Conservation (phyloP, 352 stramenopile species). For the Hyaloperonospora brassicae region DNA sequence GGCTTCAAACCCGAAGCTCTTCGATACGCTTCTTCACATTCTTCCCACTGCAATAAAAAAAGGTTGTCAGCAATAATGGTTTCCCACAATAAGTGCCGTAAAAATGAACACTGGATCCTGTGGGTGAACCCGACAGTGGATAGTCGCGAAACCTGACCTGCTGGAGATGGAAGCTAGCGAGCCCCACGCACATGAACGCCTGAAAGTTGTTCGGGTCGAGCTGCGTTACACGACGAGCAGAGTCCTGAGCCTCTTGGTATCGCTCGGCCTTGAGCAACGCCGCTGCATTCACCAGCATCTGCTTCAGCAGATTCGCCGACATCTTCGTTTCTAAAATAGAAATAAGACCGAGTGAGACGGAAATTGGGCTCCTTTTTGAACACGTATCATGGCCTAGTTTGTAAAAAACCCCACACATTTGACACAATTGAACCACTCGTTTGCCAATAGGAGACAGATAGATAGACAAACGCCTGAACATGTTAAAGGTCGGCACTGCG, state of each 20-base stretch:
- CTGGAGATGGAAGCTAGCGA: constrained; percentile 67
- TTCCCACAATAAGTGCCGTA: background rate
- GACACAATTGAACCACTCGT: no score
- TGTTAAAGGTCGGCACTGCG: constrained; percentile 19
- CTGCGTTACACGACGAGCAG: constrained; percentile 60
- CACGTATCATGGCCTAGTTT: no score
- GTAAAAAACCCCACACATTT: no score
- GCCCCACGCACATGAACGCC: constrained; percentile 70
- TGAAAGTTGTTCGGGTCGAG: constrained; percentile 78
- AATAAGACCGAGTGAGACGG: background rate
- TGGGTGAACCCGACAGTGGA: background rate
- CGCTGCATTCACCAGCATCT: constrained; percentile 74
- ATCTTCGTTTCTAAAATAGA: constrained; percentile 20
- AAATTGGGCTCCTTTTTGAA: no score
- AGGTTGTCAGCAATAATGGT: background rate
- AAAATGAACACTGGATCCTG: background rate
- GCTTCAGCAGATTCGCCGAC: constrained; percentile 57
- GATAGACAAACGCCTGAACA: no score
- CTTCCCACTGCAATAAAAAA: constrained; percentile 41
- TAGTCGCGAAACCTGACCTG: constrained; percentile 28
- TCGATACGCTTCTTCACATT: constrained; percentile 58
- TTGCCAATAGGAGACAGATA: no score
- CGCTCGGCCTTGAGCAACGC: constrained; percentile 61
- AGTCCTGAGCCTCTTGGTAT: constrained; percentile 65
- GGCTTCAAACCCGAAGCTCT: constrained; percentile 63